These are phyloP conservation scores for Plasmodium inui DNA, from an alignment of 169 alveolate genomes.

Conservation along the genomic window DNA sequence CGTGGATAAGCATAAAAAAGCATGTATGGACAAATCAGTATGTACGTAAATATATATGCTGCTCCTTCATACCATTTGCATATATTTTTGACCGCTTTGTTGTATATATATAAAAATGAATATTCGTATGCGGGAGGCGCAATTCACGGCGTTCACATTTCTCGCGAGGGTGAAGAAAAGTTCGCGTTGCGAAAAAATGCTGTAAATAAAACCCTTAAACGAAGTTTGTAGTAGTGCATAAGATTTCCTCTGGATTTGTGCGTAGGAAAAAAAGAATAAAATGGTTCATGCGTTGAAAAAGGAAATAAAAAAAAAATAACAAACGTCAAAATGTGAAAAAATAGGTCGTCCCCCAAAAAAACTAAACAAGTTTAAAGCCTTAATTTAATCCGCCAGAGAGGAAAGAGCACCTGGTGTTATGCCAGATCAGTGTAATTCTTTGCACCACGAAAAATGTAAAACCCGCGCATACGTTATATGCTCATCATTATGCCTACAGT, in stretches of 20 bases:
- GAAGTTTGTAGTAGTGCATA: background rate
- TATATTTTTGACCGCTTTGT: background rate
- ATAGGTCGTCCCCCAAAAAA: background rate
- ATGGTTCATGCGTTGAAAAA: background rate
- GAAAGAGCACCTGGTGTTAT: background rate
- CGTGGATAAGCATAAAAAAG: background rate
- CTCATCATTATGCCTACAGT: background rate
- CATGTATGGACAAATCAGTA: background rate
- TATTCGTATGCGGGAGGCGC: background rate
- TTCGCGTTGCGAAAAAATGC: background rate
- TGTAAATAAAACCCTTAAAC: background rate
- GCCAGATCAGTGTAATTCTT: background rate
- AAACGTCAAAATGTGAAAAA: background rate
- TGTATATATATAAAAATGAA: background rate
- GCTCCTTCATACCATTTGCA: background rate
- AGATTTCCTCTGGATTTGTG: background rate
- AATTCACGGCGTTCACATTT: background rate
- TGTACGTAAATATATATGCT: background rate
- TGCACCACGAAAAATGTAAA: background rate
- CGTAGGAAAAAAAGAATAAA: background rate
- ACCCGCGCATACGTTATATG: background rate
- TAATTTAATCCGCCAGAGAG: slow-evolving; percentile 8
- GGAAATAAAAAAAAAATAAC: background rate
- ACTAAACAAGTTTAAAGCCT: background rate
- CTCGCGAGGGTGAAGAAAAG: background rate